A percentile compares a stretch with the other conserved stretches of the same genome.
Evolutionary conservation across 2,329 filamentous ascomycete species (phyloP).

Genomic region (Curvularia sp.): DNA sequence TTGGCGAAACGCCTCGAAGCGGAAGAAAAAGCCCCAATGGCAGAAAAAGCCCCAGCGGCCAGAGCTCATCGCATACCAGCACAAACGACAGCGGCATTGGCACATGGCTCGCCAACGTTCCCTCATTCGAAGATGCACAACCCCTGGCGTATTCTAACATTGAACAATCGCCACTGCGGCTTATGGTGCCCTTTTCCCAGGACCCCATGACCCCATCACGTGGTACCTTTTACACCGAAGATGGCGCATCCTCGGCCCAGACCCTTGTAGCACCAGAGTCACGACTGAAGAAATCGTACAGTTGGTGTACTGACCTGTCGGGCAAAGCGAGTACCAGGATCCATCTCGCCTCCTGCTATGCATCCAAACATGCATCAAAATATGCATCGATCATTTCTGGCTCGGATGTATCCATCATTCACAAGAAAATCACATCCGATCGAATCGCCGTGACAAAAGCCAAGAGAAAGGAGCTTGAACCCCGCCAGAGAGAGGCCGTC

Average conservation of each 20-base stretch:
- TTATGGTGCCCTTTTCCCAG: conserved; percentile 23
- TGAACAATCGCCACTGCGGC: conserved; percentile 2
- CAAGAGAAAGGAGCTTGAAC: conserved; percentile 34
- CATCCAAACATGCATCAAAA: conserved; percentile 18
- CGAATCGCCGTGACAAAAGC: conserved; percentile 39
- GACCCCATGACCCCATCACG: conserved; percentile 27
- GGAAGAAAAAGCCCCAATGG: conserved; percentile 25
- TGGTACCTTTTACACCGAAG: conserved; percentile 43
- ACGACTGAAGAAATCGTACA: conserved; percentile 29
- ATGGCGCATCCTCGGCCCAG: conserved; percentile 30
- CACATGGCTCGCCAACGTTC: conserved; percentile 41
- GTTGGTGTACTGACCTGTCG: conserved; percentile 34
- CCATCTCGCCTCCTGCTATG: conserved; percentile 10
- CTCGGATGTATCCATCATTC: conserved; percentile 37
- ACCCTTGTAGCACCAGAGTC: conserved; percentile 29
- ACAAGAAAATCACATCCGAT: conserved; percentile 37
- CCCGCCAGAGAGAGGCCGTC: conserved; percentile 35
- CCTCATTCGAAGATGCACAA: conserved; percentile 29
- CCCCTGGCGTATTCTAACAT: conserved; percentile 26
- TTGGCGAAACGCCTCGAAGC: conserved; percentile 34
- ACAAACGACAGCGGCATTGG: conserved; percentile 33
- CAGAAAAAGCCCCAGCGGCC: conserved; percentile 20
- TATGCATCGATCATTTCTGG: conserved; percentile 34
- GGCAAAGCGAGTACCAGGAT: conserved; percentile 21
- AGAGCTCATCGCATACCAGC: conserved; percentile 15